phyloP scores from a whole-genome alignment of 176 grass and related monocot species.

The Oryza nivara region DNA sequence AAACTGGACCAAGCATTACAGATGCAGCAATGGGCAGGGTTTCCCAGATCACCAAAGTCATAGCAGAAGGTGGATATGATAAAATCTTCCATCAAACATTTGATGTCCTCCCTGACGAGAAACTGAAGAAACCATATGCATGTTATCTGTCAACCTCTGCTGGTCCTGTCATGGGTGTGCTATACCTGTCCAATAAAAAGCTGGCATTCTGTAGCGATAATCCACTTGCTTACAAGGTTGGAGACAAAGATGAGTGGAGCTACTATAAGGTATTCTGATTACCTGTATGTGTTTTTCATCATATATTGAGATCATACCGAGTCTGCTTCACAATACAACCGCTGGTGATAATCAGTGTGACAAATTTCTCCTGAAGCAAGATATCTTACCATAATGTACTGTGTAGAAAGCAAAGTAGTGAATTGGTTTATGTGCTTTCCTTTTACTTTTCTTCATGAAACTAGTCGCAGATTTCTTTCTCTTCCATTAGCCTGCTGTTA shows the following conservation, averaged over 20 bases:
- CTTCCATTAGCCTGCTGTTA: neutral
- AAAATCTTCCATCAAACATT: conserved; percentile 98
- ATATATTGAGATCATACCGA: neutral
- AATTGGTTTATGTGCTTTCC: neutral
- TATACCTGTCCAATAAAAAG: conserved; percentile 87
- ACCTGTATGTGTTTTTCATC: neutral
- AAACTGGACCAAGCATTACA: conserved; percentile 94
- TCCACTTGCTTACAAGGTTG: conserved; percentile 86
- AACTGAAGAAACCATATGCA: conserved; percentile 81
- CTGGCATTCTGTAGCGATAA: conserved; percentile 95
- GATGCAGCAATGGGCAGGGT: conserved; percentile 96
- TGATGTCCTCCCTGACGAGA: conserved; percentile 70
- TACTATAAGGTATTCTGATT: conserved; percentile 84
- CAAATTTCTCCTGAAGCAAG: neutral
- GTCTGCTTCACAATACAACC: neutral
- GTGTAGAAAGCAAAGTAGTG: neutral
- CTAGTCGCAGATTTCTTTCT: neutral
- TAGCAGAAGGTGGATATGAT: conserved; percentile 97
- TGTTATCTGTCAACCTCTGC: conserved; percentile 96
- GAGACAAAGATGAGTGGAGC: conserved; percentile 89
- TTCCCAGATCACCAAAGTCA: conserved; percentile 92
- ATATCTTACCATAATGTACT: neutral
- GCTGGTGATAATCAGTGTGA: neutral
- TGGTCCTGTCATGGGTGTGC: conserved; percentile 95
- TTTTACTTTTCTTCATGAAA: neutral